These are phyloP conservation scores for Agarophyton chilense DNA, from an alignment of 23 red algal genomes.

Conservation along the genomic window DNA sequence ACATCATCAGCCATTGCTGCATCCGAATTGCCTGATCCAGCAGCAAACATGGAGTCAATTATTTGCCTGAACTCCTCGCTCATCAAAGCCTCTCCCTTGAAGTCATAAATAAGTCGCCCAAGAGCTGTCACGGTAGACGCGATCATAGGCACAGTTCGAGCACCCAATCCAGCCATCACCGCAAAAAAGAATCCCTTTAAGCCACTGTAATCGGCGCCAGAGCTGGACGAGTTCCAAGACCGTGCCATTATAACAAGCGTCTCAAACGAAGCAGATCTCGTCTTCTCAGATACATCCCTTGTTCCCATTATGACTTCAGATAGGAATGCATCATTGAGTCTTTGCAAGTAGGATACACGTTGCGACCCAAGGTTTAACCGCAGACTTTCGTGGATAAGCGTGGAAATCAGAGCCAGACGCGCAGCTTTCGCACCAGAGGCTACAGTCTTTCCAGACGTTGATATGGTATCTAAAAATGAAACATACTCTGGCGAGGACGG, in stretches of 20 bases:
- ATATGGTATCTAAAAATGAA: slow-evolving; percentile 21
- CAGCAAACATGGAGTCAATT: slow-evolving; percentile 70
- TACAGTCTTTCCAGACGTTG: slow-evolving; percentile 32
- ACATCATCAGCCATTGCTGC: not conserved
- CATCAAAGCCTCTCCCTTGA: slow-evolving; percentile 51
- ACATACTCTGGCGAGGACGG: not conserved
- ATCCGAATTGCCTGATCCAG: not conserved
- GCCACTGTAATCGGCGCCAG: slow-evolving; percentile 32
- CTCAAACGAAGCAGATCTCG: slow-evolving; percentile 59
- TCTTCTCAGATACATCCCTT: slow-evolving; percentile 77
- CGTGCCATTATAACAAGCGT: slow-evolving; percentile 62
- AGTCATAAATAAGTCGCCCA: slow-evolving; percentile 68
- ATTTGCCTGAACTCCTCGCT: slow-evolving; percentile 7
- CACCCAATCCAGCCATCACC: slow-evolving; percentile 73
- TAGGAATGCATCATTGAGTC: slow-evolving; percentile 50
- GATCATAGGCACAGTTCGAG: slow-evolving; percentile 65
- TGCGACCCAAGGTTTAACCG: not conserved
- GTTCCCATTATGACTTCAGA: slow-evolving; percentile 76
- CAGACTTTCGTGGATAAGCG: slow-evolving; percentile 31
- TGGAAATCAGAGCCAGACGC: slow-evolving; percentile 15
- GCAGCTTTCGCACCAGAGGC: slow-evolving; percentile 71
- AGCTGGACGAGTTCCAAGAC: slow-evolving; percentile 35
- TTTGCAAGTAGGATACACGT: slow-evolving; percentile 17
- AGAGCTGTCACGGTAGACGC: slow-evolving; percentile 71
- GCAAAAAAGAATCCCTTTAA: slow-evolving; percentile 58